phyloP scores from a whole-genome alignment of 2,329 filamentous ascomycete species.

The Diaporthe vexans region DNA sequence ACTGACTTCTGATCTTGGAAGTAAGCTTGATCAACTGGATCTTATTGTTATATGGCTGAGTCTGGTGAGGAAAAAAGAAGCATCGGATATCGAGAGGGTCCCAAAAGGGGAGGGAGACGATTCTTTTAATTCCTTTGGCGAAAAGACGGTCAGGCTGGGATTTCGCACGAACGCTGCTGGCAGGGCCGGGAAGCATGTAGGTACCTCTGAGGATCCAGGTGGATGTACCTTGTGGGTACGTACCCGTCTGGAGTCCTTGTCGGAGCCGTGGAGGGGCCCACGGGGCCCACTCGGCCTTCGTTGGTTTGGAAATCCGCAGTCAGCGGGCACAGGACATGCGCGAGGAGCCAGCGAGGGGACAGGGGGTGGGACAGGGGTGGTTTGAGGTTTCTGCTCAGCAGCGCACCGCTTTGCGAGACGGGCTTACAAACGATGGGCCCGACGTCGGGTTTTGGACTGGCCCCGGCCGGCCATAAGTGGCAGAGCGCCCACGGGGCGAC shows the following conservation, averaged over 20 bases:
- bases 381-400: slow-evolving; percentile 18
- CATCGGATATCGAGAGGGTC: not conserved
- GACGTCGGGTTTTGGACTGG: slow-evolving; percentile 41
- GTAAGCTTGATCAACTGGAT: not conserved
- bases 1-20: slow-evolving; percentile 1
- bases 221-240: slow-evolving; percentile 31
- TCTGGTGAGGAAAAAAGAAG: slow-evolving; percentile 18
- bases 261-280: slow-evolving; percentile 40
- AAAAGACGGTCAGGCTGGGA: slow-evolving; percentile 38
- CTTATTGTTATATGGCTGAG: slow-evolving; percentile 14
- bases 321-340: slow-evolving; percentile 36
- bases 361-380: slow-evolving; percentile 25
- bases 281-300: slow-evolving; percentile 42
- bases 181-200: slow-evolving; percentile 25
- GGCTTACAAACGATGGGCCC: slow-evolving; percentile 40
- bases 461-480: slow-evolving; percentile 39
- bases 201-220: slow-evolving; percentile 17
- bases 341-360: slow-evolving; percentile 5
- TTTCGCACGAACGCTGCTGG: slow-evolving; percentile 23
- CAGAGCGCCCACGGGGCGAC: not conserved
- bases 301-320: slow-evolving; percentile 41
- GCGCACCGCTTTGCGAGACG: slow-evolving; percentile 2
- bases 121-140: slow-evolving; percentile 40
- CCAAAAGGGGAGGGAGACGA: slow-evolving; percentile 39
- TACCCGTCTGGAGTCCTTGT: slow-evolving; percentile 34